These are phyloP conservation scores for Phlegmacium glaucopus DNA, from an alignment of 768 basidiomycete genomes.

Conservation along the genomic window DNA sequence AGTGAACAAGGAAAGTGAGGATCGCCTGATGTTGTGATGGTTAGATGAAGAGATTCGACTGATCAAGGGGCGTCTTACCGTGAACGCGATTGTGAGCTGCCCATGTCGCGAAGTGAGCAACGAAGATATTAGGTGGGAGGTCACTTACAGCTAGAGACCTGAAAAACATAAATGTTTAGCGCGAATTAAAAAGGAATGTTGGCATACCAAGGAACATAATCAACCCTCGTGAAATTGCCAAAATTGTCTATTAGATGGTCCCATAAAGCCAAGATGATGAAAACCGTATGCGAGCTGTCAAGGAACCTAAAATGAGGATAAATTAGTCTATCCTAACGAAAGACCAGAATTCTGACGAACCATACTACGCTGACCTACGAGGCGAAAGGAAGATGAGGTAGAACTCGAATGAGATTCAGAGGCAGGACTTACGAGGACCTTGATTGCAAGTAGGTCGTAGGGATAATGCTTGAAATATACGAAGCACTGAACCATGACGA, in stretches of 20 bases:
- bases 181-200: neutral
- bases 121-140: neutral
- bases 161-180: neutral
- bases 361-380: slow-evolving; percentile 21
- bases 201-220: slow-evolving; percentile 42
- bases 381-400: neutral
- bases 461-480: slow-evolving; percentile 38
- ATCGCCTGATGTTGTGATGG: slow-evolving; percentile 28
- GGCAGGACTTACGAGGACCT: slow-evolving; percentile 29
- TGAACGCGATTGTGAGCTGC: slow-evolving; percentile 33
- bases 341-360: neutral
- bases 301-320: slow-evolving; percentile 17
- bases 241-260: slow-evolving; percentile 41
- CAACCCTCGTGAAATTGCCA: slow-evolving; percentile 34
- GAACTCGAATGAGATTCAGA: neutral
- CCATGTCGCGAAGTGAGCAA: neutral
- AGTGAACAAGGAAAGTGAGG: slow-evolving; percentile 49
- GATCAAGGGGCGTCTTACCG: slow-evolving; percentile 21
- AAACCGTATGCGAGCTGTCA: slow-evolving; percentile 38
- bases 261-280: slow-evolving; percentile 40
- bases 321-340: neutral
- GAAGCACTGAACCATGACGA: slow-evolving; percentile 36
- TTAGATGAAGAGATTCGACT: neutral
- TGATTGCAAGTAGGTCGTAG: slow-evolving; percentile 25
- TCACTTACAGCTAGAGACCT: slow-evolving; percentile 38